Evolutionary conservation across 2,329 filamentous ascomycete genomes (phyloP).

Genomic region (Fonsecaea erecta): DNA sequence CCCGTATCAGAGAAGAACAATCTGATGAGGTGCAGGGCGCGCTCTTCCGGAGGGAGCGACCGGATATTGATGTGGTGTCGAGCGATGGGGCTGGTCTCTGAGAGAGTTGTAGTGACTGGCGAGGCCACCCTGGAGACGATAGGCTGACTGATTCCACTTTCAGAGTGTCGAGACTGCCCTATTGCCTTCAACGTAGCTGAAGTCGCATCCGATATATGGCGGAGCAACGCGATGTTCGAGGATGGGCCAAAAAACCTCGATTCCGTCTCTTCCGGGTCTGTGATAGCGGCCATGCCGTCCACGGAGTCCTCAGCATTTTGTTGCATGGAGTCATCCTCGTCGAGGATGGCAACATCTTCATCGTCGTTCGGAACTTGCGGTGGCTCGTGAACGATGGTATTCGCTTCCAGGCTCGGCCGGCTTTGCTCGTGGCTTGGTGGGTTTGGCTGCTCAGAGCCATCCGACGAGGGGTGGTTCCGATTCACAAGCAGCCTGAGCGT

Average conservation of each 20-base stretch:
- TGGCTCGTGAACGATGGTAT: neutral
- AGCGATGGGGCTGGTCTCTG: slow-evolving; percentile 23
- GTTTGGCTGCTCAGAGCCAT: slow-evolving; percentile 3
- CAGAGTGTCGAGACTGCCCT: slow-evolving; percentile 28
- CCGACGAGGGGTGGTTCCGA: slow-evolving; percentile 16
- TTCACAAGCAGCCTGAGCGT: slow-evolving; percentile 28
- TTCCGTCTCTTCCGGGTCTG: slow-evolving; percentile 46
- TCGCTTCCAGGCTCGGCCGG: neutral
- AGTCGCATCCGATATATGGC: slow-evolving; percentile 30
- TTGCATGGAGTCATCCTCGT: slow-evolving; percentile 22
- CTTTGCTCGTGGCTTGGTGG: slow-evolving; percentile 13
- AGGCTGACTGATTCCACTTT: slow-evolving; percentile 19
- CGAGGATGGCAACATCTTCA: slow-evolving; percentile 31
- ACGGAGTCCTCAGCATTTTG: slow-evolving; percentile 39
- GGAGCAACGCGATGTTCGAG: slow-evolving; percentile 30
- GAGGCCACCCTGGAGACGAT: slow-evolving; percentile 31
- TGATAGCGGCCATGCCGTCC: slow-evolving; percentile 46
- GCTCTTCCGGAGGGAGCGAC: slow-evolving; percentile 25
- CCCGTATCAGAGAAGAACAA: slow-evolving; percentile 46
- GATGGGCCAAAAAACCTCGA: slow-evolving; percentile 45
- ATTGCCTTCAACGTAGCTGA: slow-evolving; percentile 27
- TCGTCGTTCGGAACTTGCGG: slow-evolving; percentile 16
- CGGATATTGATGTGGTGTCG: slow-evolving; percentile 27
- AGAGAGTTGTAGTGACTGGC: slow-evolving; percentile 28
- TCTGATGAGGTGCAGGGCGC: slow-evolving; percentile 41